Evolutionary conservation across 2,329 filamentous ascomycete species (phyloP).

Genomic region (Hypoxylon sp.): DNA sequence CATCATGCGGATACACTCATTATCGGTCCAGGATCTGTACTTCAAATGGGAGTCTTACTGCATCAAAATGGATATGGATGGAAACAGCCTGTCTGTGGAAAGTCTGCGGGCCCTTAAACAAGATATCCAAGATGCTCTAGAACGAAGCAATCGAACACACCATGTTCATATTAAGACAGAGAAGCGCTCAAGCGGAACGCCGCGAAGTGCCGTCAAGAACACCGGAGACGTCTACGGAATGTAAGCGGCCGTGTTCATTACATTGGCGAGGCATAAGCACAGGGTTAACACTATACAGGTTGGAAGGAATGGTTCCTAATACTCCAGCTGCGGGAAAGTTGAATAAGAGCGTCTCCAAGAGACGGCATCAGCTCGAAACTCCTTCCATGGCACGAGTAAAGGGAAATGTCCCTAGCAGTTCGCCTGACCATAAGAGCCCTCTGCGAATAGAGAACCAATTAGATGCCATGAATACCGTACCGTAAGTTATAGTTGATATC

Average conservation of each 20-base stretch:
- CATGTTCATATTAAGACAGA: constrained; percentile 75
- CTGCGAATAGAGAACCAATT: constrained; percentile 58
- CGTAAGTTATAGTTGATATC: constrained; percentile 53
- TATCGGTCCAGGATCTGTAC: constrained; percentile 88
- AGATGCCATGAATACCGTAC: constrained; percentile 56
- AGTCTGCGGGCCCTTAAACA: constrained; percentile 85
- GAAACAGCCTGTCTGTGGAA: constrained; percentile 78
- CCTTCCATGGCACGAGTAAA: constrained; percentile 65
- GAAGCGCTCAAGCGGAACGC: constrained; percentile 74
- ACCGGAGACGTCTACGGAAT: constrained; percentile 85
- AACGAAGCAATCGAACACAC: constrained; percentile 77
- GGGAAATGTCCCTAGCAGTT: constrained; percentile 61
- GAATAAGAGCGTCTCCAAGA: constrained; percentile 56
- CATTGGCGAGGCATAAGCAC: constrained; percentile 7
- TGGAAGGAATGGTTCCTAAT: constrained; percentile 78
- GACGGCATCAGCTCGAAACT: constrained; percentile 60
- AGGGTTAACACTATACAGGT: constrained; percentile 58
- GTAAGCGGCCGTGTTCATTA: constrained; percentile 60
- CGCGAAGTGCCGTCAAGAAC: constrained; percentile 69
- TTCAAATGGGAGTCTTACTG: constrained; percentile 99
- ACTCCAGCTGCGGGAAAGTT: constrained; percentile 67
- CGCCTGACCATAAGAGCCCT: constrained; percentile 61
- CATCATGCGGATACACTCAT: constrained; percentile 85
- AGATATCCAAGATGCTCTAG: constrained; percentile 85
- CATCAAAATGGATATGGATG: constrained; percentile 90